Conservation (phyloP, 805 yeast genomes). For the Starmerella roubikii region DNA sequence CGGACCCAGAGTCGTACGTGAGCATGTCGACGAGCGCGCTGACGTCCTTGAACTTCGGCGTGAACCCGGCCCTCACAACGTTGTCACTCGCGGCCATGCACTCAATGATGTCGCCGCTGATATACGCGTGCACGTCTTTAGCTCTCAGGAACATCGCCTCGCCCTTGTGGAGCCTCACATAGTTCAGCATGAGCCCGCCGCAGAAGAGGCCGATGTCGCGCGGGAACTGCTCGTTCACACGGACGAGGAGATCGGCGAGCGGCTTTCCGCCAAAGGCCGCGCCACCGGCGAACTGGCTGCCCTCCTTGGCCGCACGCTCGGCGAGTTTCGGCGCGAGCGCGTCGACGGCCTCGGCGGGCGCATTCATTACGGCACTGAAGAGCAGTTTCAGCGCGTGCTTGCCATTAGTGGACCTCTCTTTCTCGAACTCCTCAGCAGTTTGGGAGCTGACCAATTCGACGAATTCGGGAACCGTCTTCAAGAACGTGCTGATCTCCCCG, state of each 20-base stretch:
- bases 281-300: conserved; percentile 22
- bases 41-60: conserved; percentile 98
- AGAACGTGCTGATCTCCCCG: conserved; percentile 53
- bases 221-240: conserved; percentile 81
- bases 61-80: conserved; percentile 96
- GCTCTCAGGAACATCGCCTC: conserved; percentile 96
- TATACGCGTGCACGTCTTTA: conserved; percentile 96
- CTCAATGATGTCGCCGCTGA: conserved; percentile 92
- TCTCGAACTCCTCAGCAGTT: conserved; percentile 39
- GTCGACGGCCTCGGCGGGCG: conserved; percentile 46
- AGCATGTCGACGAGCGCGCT: conserved; percentile 76
- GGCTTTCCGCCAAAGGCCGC: conserved; percentile 28
- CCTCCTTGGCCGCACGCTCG: conserved; percentile 40
- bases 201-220: conserved; percentile 90
- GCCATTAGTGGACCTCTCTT: conserved; percentile 33
- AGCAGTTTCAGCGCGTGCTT: conserved; percentile 56
- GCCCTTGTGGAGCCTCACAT: conserved; percentile 67
- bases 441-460: conserved; percentile 52
- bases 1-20: conserved; percentile 78
- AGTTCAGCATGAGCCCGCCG: conserved; percentile 86
- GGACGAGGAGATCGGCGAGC: conserved; percentile 58
- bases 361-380: conserved; percentile 73
- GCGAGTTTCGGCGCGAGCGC: conserved; percentile 53
- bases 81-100: conserved; percentile 99
- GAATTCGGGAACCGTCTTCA: conserved; percentile 67